Conservation (phyloP, 1,284 basidiomycete species). For the Amylostereum areolatum region DNA sequence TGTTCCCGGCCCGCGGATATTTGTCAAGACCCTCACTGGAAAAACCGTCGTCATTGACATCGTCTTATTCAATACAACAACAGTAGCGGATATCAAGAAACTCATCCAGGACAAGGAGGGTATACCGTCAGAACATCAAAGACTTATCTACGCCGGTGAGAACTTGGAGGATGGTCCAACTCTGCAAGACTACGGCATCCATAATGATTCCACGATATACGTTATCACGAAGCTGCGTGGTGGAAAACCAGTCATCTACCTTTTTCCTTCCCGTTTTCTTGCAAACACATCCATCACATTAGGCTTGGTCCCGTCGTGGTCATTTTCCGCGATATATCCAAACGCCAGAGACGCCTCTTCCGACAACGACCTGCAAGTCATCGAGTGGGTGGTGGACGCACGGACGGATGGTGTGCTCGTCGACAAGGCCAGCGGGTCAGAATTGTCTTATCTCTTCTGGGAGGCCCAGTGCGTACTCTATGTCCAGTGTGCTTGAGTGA, state of each 20-base stretch:
- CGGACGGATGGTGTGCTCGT: slow-evolving; percentile 18
- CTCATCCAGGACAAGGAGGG: not conserved
- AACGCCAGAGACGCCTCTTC: slow-evolving; percentile 1
- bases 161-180: slow-evolving; percentile 41
- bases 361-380: slow-evolving; percentile 7
- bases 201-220: slow-evolving; percentile 3
- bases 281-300: slow-evolving; percentile 12
- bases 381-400: slow-evolving; percentile 23
- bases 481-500: no score
- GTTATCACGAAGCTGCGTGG: not conserved
- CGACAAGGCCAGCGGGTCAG: slow-evolving; percentile 15
- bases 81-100: not conserved
- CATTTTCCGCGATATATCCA: slow-evolving; percentile 18
- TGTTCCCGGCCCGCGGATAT: not conserved
- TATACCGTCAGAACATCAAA: slow-evolving; percentile 3
- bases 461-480: slow-evolving; percentile 17
- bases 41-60: not conserved
- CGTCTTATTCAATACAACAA: not conserved
- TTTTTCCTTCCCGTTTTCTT: slow-evolving; percentile 14
- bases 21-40: not conserved
- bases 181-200: slow-evolving; percentile 36
- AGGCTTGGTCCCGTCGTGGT: slow-evolving; percentile 16
- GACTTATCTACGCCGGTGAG: slow-evolving; percentile 50
- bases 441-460: slow-evolving; percentile 30
- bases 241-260: slow-evolving; percentile 9